Percentiles rank a stretch among this genome's conserved stretches.
phyloP scores from a whole-genome alignment of 805 yeast genomes.

The Candida rishiriensis region DNA sequence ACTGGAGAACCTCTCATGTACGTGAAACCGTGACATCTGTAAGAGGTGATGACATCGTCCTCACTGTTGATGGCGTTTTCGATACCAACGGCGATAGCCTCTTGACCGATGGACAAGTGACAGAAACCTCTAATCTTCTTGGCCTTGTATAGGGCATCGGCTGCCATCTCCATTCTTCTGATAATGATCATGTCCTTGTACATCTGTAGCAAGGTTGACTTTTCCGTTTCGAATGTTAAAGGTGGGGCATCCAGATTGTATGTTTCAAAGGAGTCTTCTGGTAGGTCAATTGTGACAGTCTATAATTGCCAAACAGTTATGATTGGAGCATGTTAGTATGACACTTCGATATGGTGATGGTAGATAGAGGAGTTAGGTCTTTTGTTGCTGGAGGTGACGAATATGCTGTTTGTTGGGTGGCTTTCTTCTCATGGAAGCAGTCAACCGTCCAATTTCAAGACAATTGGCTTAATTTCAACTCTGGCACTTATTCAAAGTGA shows the following conservation, averaged over 20 bases:
- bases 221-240: constrained; percentile 71
- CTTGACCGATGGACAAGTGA: constrained; percentile 97
- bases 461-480: too few species aligned
- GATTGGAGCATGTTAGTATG: background rate
- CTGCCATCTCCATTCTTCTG: constrained; percentile 98
- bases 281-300: constrained; percentile 51
- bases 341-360: background rate
- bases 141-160: constrained; percentile 97
- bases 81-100: constrained; percentile 97
- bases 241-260: constrained; percentile 75
- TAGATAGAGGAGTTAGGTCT: too few species aligned
- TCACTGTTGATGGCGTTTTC: constrained; percentile 84
- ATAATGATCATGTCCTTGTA: constrained; percentile 92
- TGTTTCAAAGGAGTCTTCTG: constrained; percentile 79
- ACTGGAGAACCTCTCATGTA: constrained; percentile 94
- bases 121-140: constrained; percentile 99
- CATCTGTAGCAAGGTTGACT: constrained; percentile 79
- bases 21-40: constrained; percentile 98
- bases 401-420: too few species aligned
- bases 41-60: constrained; percentile 92
- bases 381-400: too few species aligned
- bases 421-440: too few species aligned
- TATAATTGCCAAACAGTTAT: constrained; percentile 1
- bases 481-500: too few species aligned
- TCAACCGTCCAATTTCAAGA: too few species aligned